Conservation (phyloP, 257 asterid genomes). For the Prunella vulgaris region DNA sequence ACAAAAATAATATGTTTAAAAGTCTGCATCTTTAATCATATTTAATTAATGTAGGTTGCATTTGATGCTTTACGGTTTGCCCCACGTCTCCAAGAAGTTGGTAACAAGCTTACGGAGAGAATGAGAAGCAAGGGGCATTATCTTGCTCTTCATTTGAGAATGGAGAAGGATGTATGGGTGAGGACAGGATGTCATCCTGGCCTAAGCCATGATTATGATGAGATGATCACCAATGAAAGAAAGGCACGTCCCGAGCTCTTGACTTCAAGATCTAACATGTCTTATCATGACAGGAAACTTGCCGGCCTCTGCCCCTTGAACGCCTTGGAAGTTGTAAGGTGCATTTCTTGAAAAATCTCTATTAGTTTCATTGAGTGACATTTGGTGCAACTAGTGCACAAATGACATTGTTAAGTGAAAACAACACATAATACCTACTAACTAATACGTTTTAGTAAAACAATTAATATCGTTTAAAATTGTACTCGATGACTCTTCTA, state of each 20-base stretch:
- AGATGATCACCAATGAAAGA: slow-evolving; percentile 66
- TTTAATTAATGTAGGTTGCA: slow-evolving; percentile 54
- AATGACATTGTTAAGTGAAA: too few species aligned
- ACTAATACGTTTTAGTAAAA: too few species aligned
- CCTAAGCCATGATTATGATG: slow-evolving; percentile 55
- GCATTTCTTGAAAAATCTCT: background rate
- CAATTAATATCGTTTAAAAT: too few species aligned
- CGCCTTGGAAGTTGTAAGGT: slow-evolving; percentile 80
- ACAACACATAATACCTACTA: too few species aligned
- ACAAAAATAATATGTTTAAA: background rate
- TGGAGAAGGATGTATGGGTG: slow-evolving; percentile 99
- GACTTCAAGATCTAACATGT: slow-evolving; percentile 86
- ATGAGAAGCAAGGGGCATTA: slow-evolving; percentile 91
- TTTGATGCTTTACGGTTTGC: slow-evolving; percentile 78
- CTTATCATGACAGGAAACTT: slow-evolving; percentile 73
- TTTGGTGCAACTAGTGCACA: too few species aligned
- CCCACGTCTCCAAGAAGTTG: slow-evolving; percentile 64
- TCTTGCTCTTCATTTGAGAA: slow-evolving; percentile 88
- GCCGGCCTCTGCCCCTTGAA: slow-evolving; percentile 89
- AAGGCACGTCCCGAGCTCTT: slow-evolving; percentile 64
- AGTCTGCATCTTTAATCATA: background rate
- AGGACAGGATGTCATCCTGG: slow-evolving; percentile 98
- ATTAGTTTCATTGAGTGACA: too few species aligned
- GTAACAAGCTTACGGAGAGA: slow-evolving; percentile 76
- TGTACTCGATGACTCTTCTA: background rate